Conservation (phyloP, 2,329 filamentous ascomycete species). For the Ploettnerulaceae sp. region DNA sequence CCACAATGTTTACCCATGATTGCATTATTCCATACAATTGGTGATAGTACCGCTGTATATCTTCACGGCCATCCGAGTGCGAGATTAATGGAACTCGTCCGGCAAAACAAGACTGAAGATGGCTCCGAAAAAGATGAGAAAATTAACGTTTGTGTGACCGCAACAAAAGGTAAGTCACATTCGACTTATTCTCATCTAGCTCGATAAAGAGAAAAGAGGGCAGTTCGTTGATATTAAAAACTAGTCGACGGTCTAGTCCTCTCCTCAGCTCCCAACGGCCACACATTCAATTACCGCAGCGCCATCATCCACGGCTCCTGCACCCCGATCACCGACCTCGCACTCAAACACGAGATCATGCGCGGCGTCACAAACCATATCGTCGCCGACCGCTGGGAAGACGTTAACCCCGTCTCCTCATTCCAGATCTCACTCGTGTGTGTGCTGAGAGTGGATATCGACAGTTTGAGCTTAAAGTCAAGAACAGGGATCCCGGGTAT, state of each 20-base stretch:
- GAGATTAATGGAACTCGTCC: constrained; percentile 4
- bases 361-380: constrained; percentile 5
- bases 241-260: constrained; percentile 5
- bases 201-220: neutral
- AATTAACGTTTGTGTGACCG: neutral
- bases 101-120: neutral
- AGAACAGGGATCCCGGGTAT: constrained; percentile 2
- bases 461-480: neutral
- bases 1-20: constrained; percentile 7
- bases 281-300: constrained; percentile 5
- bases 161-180: too few relatives aligned
- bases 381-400: constrained; percentile 4
- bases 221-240: neutral
- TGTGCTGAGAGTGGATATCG: constrained; percentile 1
- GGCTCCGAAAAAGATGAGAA: neutral
- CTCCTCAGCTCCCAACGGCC: constrained; percentile 5
- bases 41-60: neutral
- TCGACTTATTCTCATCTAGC: too few relatives aligned
- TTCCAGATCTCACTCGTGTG: constrained; percentile 4
- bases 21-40: constrained; percentile 1
- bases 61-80: constrained; percentile 6
- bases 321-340: neutral
- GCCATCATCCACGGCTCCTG: constrained; percentile 3
- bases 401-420: constrained; percentile 5
- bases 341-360: constrained; percentile 3